These are phyloP conservation scores for Colletotrichum camelliae DNA, from an alignment of 2,329 filamentous ascomycete species.

Conservation along the genomic window DNA sequence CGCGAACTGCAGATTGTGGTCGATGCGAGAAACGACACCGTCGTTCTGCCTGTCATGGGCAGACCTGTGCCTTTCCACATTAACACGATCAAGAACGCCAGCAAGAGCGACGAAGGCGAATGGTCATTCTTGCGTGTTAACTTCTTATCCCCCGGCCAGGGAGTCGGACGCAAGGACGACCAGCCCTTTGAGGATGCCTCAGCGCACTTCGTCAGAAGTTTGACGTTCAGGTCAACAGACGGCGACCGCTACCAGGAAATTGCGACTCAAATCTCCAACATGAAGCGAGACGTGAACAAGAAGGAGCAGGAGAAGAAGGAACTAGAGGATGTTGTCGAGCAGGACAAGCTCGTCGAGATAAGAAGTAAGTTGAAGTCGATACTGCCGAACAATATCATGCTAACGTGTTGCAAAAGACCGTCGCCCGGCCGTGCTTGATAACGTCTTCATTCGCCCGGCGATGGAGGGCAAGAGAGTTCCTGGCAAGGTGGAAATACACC, in stretches of 20 bases:
- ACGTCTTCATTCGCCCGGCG: constrained; percentile 93
- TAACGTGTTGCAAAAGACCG: constrained; percentile 64
- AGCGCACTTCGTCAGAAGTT: constrained; percentile 92
- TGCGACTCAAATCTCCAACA: constrained; percentile 89
- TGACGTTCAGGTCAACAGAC: constrained; percentile 93
- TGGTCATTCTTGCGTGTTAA: constrained; percentile 96
- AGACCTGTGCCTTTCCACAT: constrained; percentile 98
- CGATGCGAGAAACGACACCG: constrained; percentile 86
- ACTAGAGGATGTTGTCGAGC: constrained; percentile 98
- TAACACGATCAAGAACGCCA: constrained; percentile 97
- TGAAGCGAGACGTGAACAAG: constrained; percentile 91
- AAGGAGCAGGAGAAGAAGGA: constrained; percentile 99
- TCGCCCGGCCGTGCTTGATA: constrained; percentile 86
- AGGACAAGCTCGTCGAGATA: constrained; percentile 95
- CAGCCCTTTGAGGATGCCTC: constrained; percentile 96
- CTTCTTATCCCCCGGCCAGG: constrained; percentile 95
- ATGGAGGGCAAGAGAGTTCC: constrained; percentile 97
- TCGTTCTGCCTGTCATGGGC: constrained; percentile 96
- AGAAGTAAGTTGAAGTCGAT: constrained; percentile 67
- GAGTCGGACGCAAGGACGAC: constrained; percentile 95
- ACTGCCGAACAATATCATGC: neutral
- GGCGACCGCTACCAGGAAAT: constrained; percentile 89
- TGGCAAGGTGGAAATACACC: constrained; percentile 95
- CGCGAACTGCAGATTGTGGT: constrained; percentile 89
- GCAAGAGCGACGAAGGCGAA: constrained; percentile 94